Base-by-base conservation (phyloP, 257 asterid genomes). In the Solanum paucissectum region DNA sequence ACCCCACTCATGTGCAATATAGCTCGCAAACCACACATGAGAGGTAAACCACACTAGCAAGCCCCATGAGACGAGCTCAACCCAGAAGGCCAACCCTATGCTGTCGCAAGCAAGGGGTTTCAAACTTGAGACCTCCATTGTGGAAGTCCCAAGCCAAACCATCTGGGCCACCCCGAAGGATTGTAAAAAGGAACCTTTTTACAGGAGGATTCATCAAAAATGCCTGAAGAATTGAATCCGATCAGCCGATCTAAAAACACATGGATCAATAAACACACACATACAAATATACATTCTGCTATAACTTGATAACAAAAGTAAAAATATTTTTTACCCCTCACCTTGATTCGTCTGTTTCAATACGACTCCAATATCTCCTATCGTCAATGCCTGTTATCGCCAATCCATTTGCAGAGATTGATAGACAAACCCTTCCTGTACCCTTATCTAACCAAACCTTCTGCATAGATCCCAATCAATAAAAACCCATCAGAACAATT, bases 381-480 rank as follows among this genome's bases (percentile, higher is more conserved):
- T 97, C 99, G 69, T 94, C 98, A 44, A 97, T 95, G 84, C 99
- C 99, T 2, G 98, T 97, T 46, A 97, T 97, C 20, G 92, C 87
- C 89, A 97, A 89, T 42, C 97, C 98, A 85, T 91, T 91, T 20
- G 98, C 94, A 13, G 98, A 89, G 16, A 97, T 87, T 13, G 92
- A 90, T 92, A 97, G 83, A 87, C 98, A 97, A 77, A 94, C 88
- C 84, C 91, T 92, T 38, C 95, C 98, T 3, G 92, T 91, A 76
- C 89, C 88, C 91, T 95, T 95, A 88, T 97, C 98, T 90, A 97
- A 74, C 98, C 99, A 97, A 12, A 91, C 98, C 91, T 92, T 93
- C 99, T 97, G 98, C 95, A 91, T 58, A 38, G 84, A 89, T 86
- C 89, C 81, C 89, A 87, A 88, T n/a, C 64, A 64, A 83, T 32